Evolutionary conservation across 495 filamentous ascomycete genomes (phyloP), one percentile per base, ranked within the genome.

Genomic region (Trichoderma asperelloides): DNA sequence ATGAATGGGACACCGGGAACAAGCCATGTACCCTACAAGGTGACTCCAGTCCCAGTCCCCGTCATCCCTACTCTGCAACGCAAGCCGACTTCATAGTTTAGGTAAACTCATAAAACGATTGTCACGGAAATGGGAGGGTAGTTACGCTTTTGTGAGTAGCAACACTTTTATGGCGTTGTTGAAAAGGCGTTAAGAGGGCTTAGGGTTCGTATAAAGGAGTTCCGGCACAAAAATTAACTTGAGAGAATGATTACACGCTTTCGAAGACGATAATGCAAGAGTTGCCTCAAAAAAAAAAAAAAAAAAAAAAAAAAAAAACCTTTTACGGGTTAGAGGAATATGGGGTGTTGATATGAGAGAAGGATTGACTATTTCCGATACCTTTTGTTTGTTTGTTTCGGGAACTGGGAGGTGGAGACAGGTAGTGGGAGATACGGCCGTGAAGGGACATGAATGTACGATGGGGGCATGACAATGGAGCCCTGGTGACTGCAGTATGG

Each of bases 11-110:
- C 64, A 15, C 30, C 64, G 2, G 64, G 65, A 18, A 60, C 47
- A 8, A 51, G 49, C 23, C 27, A 37, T 18, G 33, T 62, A 21
- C 66, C 66, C 11, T 27, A 47, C 57, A 67, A 67, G 40, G 57
- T 69, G 63, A 70, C 67, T 7, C 70, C 70, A 2, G 68, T 71
- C 13, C 70, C 70, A 3, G 23, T 71, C 11, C 70, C 69, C 15
- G 47, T 62, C 9, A 43, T 66, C 7, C 60, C 63, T 13, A 64
- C 43, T 3, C 40, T 33, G 37, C 68, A 70, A 43, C 65, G 40
- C 25, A 37, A 66, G 40, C 68, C 28, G 57, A 30, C 66, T 16
- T 41, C 57, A 63, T 40, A 37, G 49, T 51, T 40, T 39, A 23
- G n/a, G 27, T 64, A 30, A 60, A 30, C 23, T 30, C 12, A 60